Evolutionary conservation across 169 alveolate genomes (phyloP).

Genomic region (Plasmodium vivax): DNA sequence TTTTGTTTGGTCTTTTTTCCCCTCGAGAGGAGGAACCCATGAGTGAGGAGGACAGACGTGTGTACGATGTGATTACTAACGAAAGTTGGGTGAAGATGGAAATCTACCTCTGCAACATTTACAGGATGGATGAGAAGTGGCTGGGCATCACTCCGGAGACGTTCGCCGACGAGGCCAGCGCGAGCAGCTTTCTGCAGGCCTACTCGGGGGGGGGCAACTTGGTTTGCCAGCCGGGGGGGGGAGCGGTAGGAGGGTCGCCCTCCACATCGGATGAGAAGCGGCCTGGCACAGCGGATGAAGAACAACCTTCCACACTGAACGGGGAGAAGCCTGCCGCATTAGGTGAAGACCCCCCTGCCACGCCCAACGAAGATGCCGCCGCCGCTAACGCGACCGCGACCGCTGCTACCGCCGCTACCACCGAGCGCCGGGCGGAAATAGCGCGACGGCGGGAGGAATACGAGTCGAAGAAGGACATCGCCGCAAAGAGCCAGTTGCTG

Average conservation of each 20-base stretch:
- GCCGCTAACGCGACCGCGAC: too few relatives aligned
- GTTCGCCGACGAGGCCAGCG: constrained; percentile 21
- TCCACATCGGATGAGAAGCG: background rate
- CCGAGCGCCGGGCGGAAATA: constrained; percentile 19
- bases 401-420: background rate
- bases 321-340: too few relatives aligned
- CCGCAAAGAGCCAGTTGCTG: constrained; percentile 40
- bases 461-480: constrained; percentile 64
- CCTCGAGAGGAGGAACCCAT: constrained; percentile 3
- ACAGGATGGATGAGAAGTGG: constrained; percentile 65
- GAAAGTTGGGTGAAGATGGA: constrained; percentile 73
- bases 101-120: constrained; percentile 68
- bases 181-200: constrained; percentile 7
- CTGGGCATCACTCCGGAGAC: constrained; percentile 64
- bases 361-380: background rate
- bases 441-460: constrained; percentile 38
- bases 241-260: background rate
- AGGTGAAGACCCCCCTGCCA: background rate
- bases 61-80: constrained; percentile 41
- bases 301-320: background rate
- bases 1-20: constrained; percentile 4
- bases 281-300: background rate
- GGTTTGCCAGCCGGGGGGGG: background rate
- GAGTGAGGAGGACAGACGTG: constrained; percentile 29
- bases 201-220: constrained; percentile 38